phyloP scores from a whole-genome alignment of 805 yeast species.

The Scheffersomyces ergatensis region DNA sequence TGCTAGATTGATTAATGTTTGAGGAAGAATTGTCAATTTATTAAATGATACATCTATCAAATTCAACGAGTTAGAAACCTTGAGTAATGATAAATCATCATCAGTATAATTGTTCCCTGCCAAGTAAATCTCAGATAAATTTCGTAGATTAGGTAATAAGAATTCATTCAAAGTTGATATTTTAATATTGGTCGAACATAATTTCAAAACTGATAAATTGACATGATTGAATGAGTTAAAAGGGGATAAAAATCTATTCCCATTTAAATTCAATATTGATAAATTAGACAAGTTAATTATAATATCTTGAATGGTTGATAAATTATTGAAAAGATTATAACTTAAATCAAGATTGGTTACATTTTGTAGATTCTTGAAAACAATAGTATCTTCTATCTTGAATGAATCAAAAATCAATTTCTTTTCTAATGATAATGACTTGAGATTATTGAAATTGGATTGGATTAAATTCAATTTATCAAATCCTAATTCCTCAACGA shows the following conservation, averaged over 20 bases:
- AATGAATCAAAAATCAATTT: constrained; percentile 27
- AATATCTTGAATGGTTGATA: constrained; percentile 38
- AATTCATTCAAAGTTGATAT: constrained; percentile 10
- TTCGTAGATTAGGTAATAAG: constrained; percentile 34
- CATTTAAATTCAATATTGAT: constrained; percentile 48
- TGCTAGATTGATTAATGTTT: constrained; percentile 5
- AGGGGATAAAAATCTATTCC: constrained; percentile 39
- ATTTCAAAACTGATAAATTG: constrained; percentile 15
- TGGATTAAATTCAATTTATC: constrained; percentile 51
- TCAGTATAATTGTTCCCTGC: constrained; percentile 32
- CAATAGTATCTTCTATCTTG: constrained; percentile 1
- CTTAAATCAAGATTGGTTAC: constrained; percentile 53
- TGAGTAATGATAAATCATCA: constrained; percentile 9
- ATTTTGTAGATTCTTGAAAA: constrained; percentile 11
- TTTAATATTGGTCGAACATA: constrained; percentile 23
- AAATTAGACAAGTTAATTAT: constrained; percentile 35
- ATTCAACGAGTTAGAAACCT: constrained; percentile 5
- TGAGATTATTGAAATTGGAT: constrained; percentile 42
- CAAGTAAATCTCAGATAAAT: constrained; percentile 27
- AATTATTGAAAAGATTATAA: constrained; percentile 49
- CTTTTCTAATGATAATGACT: constrained; percentile 49
- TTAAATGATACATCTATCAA: constrained; percentile 42
- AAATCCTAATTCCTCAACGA: constrained; percentile 64
- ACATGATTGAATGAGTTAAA: constrained; percentile 4
- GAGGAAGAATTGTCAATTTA: constrained; percentile 27